Evolutionary conservation across 306 rosid species (phyloP), one percentile per base, ranked within the genome.

Genomic region (Chamaecrista fasciculata): DNA sequence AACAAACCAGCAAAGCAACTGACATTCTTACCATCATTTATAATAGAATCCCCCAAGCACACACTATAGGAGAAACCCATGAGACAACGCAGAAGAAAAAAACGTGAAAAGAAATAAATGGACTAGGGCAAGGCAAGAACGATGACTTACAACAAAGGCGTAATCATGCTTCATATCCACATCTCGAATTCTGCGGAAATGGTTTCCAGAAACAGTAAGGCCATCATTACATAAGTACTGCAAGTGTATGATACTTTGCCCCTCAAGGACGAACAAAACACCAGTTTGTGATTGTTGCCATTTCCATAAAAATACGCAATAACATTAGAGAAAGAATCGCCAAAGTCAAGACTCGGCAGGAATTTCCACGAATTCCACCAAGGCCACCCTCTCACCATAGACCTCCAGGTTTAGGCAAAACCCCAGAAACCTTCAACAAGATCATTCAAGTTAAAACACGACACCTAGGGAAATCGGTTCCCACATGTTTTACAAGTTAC

Each of bases 111-210:
- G 0, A 64, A 61, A 77, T n/a, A 28, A 65, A 68, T 3, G 25
- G 9, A 58, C n/a, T 20, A 8, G 15, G 37, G 28, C 49, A 71
- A 6, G 55, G 75, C 21, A 29, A 43, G 43, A 40, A 23, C 0
- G 39, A 24, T 40, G 64, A 85, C 95, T 83, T 88, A 85, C 95
- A 79, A 88, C 91, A 79, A 88, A 88, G 62, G 95, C 91, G 53
- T 66, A 88, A 66, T 88, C 89, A 25, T 86, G 80, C 95, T 85
- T 88, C 95, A 85, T 88, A 80, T 88, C 95, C 77, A 85, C 95
- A 72, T 75, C 87, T 66, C 91, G 91, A 81, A 88, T 80, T 85
- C 95, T 88, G 91, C 86, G 86, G 67, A 87, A 87, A 87, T 47
- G 90, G 85, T 80, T 82, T 71, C 93, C 93, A 87, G 84, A 87